Percentiles rank a stretch among this genome's conserved stretches.
These are phyloP conservation scores for Pascua sp. DNA, from an alignment of 1,284 basidiomycete species.

Conservation along the genomic window DNA sequence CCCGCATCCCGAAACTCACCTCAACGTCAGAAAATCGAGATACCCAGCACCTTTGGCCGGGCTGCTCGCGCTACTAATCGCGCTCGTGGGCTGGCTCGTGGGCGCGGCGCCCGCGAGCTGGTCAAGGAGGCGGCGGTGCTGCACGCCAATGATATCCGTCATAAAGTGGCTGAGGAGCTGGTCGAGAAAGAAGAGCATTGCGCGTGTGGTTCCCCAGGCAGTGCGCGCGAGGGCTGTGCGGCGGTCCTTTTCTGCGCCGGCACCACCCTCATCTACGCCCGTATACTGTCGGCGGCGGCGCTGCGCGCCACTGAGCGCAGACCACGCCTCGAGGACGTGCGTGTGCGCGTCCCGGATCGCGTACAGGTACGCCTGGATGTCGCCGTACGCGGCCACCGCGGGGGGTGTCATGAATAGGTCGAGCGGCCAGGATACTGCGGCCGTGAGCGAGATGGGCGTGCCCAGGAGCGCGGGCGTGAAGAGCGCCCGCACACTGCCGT, in stretches of 20 bases:
- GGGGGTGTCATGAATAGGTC: constrained; percentile 78
- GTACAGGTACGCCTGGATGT: constrained; percentile 75
- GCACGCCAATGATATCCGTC: constrained; percentile 83
- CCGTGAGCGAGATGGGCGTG: constrained; percentile 66
- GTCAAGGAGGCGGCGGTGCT: constrained; percentile 55
- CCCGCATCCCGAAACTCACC: constrained; percentile 46
- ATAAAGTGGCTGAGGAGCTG: constrained; percentile 71
- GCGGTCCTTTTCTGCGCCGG: constrained; percentile 58
- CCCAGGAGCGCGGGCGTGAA: constrained; percentile 75
- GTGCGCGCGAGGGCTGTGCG: constrained; percentile 64
- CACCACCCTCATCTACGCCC: constrained; percentile 79
- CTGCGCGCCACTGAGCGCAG: constrained; percentile 74
- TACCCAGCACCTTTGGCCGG: constrained; percentile 23
- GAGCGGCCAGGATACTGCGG: constrained; percentile 74
- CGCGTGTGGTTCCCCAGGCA: constrained; percentile 77
- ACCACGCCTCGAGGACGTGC: constrained; percentile 74
- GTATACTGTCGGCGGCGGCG: constrained; percentile 77
- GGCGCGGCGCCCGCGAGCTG: constrained; percentile 23
- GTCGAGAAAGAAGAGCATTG: constrained; percentile 89
- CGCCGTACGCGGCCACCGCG: constrained; percentile 69
- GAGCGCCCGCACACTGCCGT: constrained; percentile 31
- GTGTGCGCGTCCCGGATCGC: constrained; percentile 77
- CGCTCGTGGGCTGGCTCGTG: not conserved
- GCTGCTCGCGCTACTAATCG: not conserved
- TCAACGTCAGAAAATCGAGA: constrained; percentile 79